Base-by-base conservation (phyloP, 1,284 basidiomycete genomes). In the Cutaneotrichosporon dermatis region DNA sequence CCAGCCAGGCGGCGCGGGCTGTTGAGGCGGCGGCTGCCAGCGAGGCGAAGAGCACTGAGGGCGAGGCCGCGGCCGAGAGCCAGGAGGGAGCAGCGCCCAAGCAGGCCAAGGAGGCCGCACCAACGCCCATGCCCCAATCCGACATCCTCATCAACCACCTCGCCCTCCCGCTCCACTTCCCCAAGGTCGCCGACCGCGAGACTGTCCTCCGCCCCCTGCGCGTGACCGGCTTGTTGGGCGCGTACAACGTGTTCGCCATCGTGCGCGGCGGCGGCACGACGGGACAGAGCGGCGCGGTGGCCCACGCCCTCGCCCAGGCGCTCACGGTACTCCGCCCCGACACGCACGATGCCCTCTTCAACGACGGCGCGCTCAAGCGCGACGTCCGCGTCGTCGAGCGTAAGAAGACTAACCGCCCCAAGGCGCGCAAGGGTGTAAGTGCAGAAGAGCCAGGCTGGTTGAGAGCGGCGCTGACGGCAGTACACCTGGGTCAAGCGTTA, bases 311-410 rank as follows among this genome's bases (percentile, higher is more conserved):
- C 59, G 86, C 92, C 10, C 88, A 90, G 72, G 92, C 87, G 5
- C 79, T 98, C 46, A 83, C 84, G 1, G 84, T 86, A 13, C 87
- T 89, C 68, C 85, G 84, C 40, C 86, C 87, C 2, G 83, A 85
- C 25, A 79, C 88, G 4, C 83, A 84, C 57, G 75, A 79, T 1
- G 80, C 92, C 34, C 79, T 97, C 62, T 83, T 83, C 70, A 85
- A 86, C 83, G 94, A 91, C 64, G 89, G 92, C 80, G 81, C 95
- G 42, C 79, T 93, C 61, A 86, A 86, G 76, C 87, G 95, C 72
- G 95, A 99, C 81, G 90, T 92, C 50, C 88, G 95, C 78, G 91
- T 94, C 88, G 93, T 97, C 37, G 95, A 99, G 81, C 85, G 95
- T 68, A 99, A 99, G 81, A 97, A 98, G 83, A 92, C 95, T 7